phyloP scores from a whole-genome alignment of 495 filamentous ascomycete species.

The Podospora pseudopauciseta region DNA sequence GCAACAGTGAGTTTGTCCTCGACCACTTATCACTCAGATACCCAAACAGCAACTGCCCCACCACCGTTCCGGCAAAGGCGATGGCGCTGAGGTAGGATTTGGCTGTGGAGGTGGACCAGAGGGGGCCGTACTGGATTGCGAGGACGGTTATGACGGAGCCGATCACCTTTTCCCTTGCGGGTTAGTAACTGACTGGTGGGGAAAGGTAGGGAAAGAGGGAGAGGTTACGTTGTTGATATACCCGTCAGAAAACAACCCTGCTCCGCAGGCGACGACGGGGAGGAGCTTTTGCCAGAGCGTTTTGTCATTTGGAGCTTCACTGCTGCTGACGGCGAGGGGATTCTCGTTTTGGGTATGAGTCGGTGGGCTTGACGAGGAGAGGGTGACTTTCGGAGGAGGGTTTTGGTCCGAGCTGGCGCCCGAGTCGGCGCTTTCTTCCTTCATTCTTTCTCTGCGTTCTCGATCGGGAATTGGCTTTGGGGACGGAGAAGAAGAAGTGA shows the following conservation, averaged over 20 bases:
- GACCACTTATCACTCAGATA: slow-evolving; percentile 76
- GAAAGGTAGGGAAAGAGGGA: background rate
- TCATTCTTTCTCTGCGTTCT: background rate
- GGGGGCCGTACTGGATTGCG: slow-evolving; percentile 54
- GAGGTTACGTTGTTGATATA: slow-evolving; percentile 70
- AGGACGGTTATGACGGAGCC: slow-evolving; percentile 76
- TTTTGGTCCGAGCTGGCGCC: background rate
- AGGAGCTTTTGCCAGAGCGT: slow-evolving; percentile 28
- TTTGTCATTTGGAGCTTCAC: background rate
- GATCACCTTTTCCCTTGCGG: slow-evolving; percentile 57
- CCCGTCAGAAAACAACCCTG: slow-evolving; percentile 86
- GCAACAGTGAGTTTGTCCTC: slow-evolving; percentile 73
- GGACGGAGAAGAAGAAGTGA: background rate
- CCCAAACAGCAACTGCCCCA: slow-evolving; percentile 81
- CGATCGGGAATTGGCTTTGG: too few relatives aligned
- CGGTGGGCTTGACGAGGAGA: background rate
- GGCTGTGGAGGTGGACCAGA: slow-evolving; percentile 63
- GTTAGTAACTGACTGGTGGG: background rate
- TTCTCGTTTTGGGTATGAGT: background rate
- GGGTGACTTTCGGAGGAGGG: background rate
- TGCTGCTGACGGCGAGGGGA: too few relatives aligned
- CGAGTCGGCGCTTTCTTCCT: background rate
- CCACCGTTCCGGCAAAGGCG: slow-evolving; percentile 83
- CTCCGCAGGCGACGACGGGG: slow-evolving; percentile 74
- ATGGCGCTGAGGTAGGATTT: slow-evolving; percentile 70